These are phyloP conservation scores for Thermomucor indicae-seudaticae DNA, from an alignment of 371 early-diverging fungal species.

Conservation along the genomic window DNA sequence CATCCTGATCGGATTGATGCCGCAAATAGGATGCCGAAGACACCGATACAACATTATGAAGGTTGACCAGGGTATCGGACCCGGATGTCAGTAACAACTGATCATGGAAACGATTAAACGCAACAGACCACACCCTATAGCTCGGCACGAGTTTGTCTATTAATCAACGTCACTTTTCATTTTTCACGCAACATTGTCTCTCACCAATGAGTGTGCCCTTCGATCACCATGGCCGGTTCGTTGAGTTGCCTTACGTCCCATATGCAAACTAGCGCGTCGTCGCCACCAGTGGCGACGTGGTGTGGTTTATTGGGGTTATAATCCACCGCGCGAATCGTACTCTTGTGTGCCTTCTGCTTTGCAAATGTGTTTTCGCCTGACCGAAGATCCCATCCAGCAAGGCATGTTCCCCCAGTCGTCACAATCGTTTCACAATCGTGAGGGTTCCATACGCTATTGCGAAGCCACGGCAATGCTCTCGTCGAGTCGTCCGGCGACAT, in stretches of 20 bases:
- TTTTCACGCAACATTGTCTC: neutral
- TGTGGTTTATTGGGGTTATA: slow-evolving; percentile 84
- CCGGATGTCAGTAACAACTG: slow-evolving; percentile 82
- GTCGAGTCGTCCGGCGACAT: slow-evolving; percentile 2
- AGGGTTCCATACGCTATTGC: slow-evolving; percentile 73
- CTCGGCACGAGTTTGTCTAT: neutral
- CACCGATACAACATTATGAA: slow-evolving; percentile 77
- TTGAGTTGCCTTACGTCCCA: slow-evolving; percentile 76
- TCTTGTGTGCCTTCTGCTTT: slow-evolving; percentile 58
- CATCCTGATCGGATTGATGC: neutral
- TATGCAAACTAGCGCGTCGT: slow-evolving; percentile 77
- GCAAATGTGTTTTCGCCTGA: slow-evolving; percentile 38
- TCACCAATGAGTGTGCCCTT: slow-evolving; percentile 86
- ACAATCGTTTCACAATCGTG: slow-evolving; percentile 58
- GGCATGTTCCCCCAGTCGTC: slow-evolving; percentile 35
- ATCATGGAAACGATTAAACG: slow-evolving; percentile 85
- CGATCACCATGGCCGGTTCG: slow-evolving; percentile 54
- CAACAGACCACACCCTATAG: slow-evolving; percentile 76
- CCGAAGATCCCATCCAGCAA: slow-evolving; percentile 75
- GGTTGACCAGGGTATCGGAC: slow-evolving; percentile 81
- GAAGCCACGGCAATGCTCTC: slow-evolving; percentile 10
- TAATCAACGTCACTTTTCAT: neutral
- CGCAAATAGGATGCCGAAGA: slow-evolving; percentile 68
- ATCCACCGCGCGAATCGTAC: slow-evolving; percentile 70
- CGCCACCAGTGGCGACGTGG: slow-evolving; percentile 77